Conservation (phyloP, 2,329 filamentous ascomycete genomes). For the Hortaea sp. region DNA sequence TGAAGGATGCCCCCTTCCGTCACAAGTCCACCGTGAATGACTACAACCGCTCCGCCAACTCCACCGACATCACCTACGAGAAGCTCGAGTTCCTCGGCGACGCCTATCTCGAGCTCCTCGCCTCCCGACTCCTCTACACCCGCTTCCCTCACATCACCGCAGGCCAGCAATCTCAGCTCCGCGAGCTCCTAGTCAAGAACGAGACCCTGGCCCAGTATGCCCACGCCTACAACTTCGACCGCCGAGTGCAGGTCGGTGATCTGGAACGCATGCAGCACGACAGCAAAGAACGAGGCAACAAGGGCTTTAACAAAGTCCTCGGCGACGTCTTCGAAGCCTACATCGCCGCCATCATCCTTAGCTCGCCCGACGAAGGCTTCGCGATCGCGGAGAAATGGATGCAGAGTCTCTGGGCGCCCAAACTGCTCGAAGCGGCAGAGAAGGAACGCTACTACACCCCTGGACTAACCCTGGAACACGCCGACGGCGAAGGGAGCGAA, state of each 20-base stretch:
- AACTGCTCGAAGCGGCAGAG: conserved; percentile 39
- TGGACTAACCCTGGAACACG: conserved; percentile 6
- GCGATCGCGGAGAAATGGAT: conserved; percentile 59
- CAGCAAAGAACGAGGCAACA: conserved; percentile 30
- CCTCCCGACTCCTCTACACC: conserved; percentile 63
- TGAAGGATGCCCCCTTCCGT: conserved; percentile 21
- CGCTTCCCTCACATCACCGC: conserved; percentile 56
- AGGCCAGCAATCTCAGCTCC: conserved; percentile 63
- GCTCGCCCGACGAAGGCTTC: conserved; percentile 55
- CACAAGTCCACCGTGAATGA: conserved; percentile 20
- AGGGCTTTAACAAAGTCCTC: conserved; percentile 58
- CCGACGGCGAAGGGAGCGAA: conserved; percentile 16
- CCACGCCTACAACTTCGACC: conserved; percentile 58
- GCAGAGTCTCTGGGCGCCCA: conserved; percentile 60
- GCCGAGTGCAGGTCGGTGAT: conserved; percentile 45
- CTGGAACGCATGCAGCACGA: conserved; percentile 20
- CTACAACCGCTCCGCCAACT: conserved; percentile 10
- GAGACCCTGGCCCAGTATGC: conserved; percentile 63
- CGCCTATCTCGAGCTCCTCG: conserved; percentile 69
- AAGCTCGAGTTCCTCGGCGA: conserved; percentile 83
- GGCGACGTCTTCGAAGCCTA: conserved; percentile 91
- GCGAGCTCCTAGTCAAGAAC: conserved; percentile 74
- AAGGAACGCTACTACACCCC: conserved; percentile 4
- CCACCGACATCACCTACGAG: conserved; percentile 52
- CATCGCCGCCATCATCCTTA: conserved; percentile 65